A percentile compares a stretch with the other conserved stretches of the same genome.
These are phyloP conservation scores for Boletus subluridellus DNA, from an alignment of 1,284 basidiomycete genomes.

Conservation along the genomic window DNA sequence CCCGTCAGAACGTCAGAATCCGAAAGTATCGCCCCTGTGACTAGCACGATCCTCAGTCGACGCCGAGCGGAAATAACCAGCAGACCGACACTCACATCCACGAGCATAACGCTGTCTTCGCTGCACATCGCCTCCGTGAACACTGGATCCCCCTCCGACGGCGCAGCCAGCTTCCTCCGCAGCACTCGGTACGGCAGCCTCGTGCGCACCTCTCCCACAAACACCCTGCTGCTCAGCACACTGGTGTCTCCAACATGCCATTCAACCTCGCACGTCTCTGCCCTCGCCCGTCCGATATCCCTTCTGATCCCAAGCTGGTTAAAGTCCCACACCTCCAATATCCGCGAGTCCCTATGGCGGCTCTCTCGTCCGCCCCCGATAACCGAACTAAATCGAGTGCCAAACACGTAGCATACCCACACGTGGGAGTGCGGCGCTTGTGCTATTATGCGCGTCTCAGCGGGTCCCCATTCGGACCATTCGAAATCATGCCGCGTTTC, in stretches of 20 bases:
- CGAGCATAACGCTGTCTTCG: slow-evolving; percentile 52
- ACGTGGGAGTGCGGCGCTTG: slow-evolving; percentile 35
- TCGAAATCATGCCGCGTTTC: slow-evolving; percentile 28
- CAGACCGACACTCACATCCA: slow-evolving; percentile 40
- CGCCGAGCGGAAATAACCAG: background rate
- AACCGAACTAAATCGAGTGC: slow-evolving; percentile 43
- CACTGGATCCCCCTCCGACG: slow-evolving; percentile 4
- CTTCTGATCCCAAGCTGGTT: slow-evolving; percentile 44
- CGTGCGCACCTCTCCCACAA: slow-evolving; percentile 42
- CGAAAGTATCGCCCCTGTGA: slow-evolving; percentile 27
- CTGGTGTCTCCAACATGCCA: slow-evolving; percentile 26
- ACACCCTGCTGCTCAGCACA: slow-evolving; percentile 30
- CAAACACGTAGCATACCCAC: slow-evolving; percentile 62
- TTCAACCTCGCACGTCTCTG: slow-evolving; percentile 14
- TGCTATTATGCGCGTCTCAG: slow-evolving; percentile 43
- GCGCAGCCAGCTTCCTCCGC: slow-evolving; percentile 18
- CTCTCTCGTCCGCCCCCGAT: slow-evolving; percentile 6
- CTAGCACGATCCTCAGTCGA: slow-evolving; percentile 9
- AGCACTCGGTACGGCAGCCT: slow-evolving; percentile 43
- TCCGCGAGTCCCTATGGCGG: slow-evolving; percentile 6
- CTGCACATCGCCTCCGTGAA: slow-evolving; percentile 46
- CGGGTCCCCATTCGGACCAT: slow-evolving; percentile 55
- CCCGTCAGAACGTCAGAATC: slow-evolving; percentile 27
- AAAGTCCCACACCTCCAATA: slow-evolving; percentile 49
- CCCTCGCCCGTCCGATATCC: slow-evolving; percentile 13